Base-by-base conservation (phyloP, 2,329 filamentous ascomycete species). In the Fusarium aywerte region DNA sequence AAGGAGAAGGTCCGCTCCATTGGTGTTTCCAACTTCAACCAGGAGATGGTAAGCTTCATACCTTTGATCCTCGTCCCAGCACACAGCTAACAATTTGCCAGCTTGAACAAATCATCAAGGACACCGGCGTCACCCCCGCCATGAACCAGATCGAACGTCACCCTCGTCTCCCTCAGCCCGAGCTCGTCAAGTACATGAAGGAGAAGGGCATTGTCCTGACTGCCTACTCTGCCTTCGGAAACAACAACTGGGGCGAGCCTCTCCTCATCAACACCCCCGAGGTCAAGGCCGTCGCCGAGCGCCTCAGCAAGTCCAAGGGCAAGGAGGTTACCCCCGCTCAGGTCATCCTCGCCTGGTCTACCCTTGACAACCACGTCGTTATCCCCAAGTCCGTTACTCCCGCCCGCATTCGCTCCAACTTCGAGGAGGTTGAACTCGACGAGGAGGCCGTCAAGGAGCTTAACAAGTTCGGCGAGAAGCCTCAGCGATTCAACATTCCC, bases 301-400 rank as follows among this genome's bases (percentile, higher is more conserved):
- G 78, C 58, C 73, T 80, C 47, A 69, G 73, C 61, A 57, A 68
- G 50, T 63, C 68, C 53, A 74, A 76, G 69, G 76, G 76, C 65
- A 77, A 75, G 79, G 70, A 69, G 43, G 78, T 80, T 59, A 81
- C 80, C 13, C 74, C 78, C 16, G 80, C 81, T 42, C 81, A 83
- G 70, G 79, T 82, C 64, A 73, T 83, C 82, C 77, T 88, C 79
- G 75, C 89, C 81, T 89, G 88, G 87, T 76, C 81, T 80, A 75
- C 84, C 79, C 70, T 83, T 42, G 78, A 87, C 69, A 89, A 88
- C 54, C 89, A 89, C 78, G 87, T 83, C 70, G 90, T 93, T 69
- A 92, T 93, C 71, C 91, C 91, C 73, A 93, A 93, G 83, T 89
- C 85, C 20, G 89, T 92, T 66, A 92, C 85, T 57, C 83, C 87